Evolutionary conservation across 2,329 filamentous ascomycete genomes (phyloP).

Genomic region (Bisporella sp.): DNA sequence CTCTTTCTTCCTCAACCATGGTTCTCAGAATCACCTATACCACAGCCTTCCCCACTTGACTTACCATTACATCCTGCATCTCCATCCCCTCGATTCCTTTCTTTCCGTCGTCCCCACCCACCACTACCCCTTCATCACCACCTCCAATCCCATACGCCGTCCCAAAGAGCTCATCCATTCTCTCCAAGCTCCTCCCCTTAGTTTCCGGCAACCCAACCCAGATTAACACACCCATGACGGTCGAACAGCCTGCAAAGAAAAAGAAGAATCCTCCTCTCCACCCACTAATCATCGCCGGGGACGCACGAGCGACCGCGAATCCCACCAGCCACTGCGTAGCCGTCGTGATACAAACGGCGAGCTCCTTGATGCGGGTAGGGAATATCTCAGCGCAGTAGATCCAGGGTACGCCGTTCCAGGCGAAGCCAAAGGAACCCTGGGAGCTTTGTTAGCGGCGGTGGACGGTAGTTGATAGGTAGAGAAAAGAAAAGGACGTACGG

Average conservation of each 20-base stretch:
- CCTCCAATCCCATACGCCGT: too few species aligned
- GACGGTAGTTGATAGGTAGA: slow-evolving; percentile 36
- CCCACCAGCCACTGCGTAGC: slow-evolving; percentile 22
- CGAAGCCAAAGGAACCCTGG: too few species aligned
- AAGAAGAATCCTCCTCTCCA: neutral
- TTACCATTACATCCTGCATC: too few species aligned
- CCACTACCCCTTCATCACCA: too few species aligned
- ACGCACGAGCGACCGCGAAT: slow-evolving; percentile 20
- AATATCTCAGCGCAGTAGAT: slow-evolving; percentile 45
- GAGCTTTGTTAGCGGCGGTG: slow-evolving; percentile 28
- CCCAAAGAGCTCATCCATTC: neutral
- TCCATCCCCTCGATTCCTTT: too few species aligned
- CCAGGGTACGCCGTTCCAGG: slow-evolving; percentile 65
- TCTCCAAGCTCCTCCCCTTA: neutral
- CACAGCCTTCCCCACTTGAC: too few species aligned
- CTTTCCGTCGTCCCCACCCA: too few species aligned
- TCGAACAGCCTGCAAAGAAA: neutral
- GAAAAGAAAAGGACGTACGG: slow-evolving; percentile 34
- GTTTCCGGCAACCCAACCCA: neutral
- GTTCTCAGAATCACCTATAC: too few species aligned
- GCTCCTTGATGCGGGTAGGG: slow-evolving; percentile 1
- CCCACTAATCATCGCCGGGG: slow-evolving; percentile 19
- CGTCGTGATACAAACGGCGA: slow-evolving; percentile 10
- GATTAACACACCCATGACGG: neutral
- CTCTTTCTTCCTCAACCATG: too few species aligned